Percentiles rank a stretch among this genome's conserved stretches.
These are phyloP conservation scores for Areca catechu DNA, from an alignment of 176 grass and related monocot species.

Conservation along the genomic window DNA sequence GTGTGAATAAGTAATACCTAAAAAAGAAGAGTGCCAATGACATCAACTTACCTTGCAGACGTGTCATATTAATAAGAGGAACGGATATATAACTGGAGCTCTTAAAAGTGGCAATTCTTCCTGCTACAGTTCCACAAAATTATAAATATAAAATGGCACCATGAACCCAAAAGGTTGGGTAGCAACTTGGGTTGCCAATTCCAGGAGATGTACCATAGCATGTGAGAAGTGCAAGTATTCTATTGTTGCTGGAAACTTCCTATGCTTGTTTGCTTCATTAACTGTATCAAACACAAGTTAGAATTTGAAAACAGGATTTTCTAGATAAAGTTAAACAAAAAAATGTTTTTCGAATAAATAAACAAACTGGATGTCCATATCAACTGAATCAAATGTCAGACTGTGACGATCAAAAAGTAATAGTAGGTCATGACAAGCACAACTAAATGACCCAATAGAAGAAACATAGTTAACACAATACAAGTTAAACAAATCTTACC, in stretches of 20 bases:
- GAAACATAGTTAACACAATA: neutral
- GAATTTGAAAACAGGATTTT: neutral
- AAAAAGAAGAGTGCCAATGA: neutral
- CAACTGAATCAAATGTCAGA: neutral
- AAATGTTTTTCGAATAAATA: neutral
- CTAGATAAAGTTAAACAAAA: neutral
- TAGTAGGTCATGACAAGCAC: neutral
- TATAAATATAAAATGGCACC: neutral
- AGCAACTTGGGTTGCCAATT: conserved; percentile 2
- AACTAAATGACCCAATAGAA: no score
- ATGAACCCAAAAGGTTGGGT: conserved; percentile 1
- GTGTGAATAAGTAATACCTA: no score
- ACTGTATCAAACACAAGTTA: conserved; percentile 3
- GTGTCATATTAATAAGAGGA: neutral
- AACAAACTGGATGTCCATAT: neutral
- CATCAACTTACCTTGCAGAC: neutral
- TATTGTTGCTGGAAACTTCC: neutral
- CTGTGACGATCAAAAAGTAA: neutral
- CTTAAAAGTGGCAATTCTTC: neutral
- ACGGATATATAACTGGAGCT: neutral
- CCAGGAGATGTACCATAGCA: neutral
- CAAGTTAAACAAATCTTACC: conserved; percentile 19
- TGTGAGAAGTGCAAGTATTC: neutral
- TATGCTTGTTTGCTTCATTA: conserved; percentile 3
- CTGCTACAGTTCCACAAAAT: neutral